phyloP scores from a whole-genome alignment of 2,329 filamentous ascomycete species.

The Stagonosporopsis tanaceti region DNA sequence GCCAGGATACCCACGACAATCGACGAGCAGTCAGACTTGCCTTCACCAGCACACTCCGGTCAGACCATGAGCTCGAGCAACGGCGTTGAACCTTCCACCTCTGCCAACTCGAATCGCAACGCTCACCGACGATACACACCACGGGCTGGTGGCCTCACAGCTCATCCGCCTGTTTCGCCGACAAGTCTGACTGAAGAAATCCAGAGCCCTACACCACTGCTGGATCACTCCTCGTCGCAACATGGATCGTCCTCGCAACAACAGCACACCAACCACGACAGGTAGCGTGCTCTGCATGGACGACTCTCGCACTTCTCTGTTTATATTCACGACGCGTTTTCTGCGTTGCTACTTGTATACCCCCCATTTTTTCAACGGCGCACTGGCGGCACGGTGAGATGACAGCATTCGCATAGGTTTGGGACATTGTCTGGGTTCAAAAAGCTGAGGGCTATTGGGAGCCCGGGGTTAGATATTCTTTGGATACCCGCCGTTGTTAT shows the following conservation, averaged over 20 bases:
- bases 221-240: conserved; percentile 8
- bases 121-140: conserved; percentile 40
- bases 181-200: conserved; percentile 11
- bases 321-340: conserved; percentile 29
- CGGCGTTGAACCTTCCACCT: conserved; percentile 15
- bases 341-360: conserved; percentile 35
- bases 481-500: conserved; percentile 42
- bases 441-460: conserved; percentile 24
- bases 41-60: conserved; percentile 24
- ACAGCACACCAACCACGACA: conserved; percentile 36
- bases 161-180: conserved; percentile 16
- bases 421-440: conserved; percentile 30
- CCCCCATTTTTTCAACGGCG: conserved; percentile 30
- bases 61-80: conserved; percentile 24
- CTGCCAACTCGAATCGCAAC: conserved; percentile 25
- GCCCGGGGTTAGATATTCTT: conserved; percentile 21
- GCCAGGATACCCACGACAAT: conserved; percentile 28
- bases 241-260: conserved; percentile 4
- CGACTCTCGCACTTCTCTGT: conserved; percentile 28
- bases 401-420: conserved; percentile 37
- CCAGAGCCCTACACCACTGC: conserved; percentile 15
- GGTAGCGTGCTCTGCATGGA: conserved; percentile 26
- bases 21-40: conserved; percentile 23
- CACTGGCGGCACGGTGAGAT: conserved; percentile 26
- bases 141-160: conserved; percentile 22